phyloP scores from a whole-genome alignment of 1,284 basidiomycete genomes.

The Cutaneotrichosporon sp. region DNA sequence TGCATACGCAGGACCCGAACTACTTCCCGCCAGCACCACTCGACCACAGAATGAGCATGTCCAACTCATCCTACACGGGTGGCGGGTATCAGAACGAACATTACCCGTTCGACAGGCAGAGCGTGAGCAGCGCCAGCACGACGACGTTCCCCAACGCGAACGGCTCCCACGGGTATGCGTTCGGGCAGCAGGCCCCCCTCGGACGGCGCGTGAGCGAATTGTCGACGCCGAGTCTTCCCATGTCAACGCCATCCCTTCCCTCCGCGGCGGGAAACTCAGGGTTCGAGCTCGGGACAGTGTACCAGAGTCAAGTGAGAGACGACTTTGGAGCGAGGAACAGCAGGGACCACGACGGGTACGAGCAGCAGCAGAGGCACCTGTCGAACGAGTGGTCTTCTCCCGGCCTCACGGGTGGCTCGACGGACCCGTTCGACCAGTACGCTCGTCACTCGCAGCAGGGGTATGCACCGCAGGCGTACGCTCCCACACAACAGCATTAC shows the following conservation, averaged over 20 bases:
- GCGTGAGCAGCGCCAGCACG: conserved; percentile 11
- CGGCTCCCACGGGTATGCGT: too few species aligned
- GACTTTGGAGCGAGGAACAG: background rate
- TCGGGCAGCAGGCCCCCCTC: too few species aligned
- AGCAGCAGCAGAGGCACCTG: background rate
- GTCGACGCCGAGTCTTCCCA: too few species aligned
- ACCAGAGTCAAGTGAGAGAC: background rate
- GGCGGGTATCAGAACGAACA: background rate
- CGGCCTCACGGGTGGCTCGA: background rate
- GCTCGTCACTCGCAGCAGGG: background rate
- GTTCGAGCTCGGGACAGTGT: background rate
- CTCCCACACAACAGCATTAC: too few species aligned
- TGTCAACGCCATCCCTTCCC: background rate
- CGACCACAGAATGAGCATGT: conserved; percentile 6
- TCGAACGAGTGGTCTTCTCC: background rate
- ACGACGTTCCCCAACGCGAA: conserved; percentile 2
- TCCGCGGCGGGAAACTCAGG: background rate
- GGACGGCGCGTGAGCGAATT: background rate
- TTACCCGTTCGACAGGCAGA: conserved; percentile 4
- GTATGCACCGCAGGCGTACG: background rate
- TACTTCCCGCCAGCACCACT: conserved; percentile 47
- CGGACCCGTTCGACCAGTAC: background rate
- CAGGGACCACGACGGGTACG: background rate
- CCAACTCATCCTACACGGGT: background rate
- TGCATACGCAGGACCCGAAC: conserved; percentile 43